Conservation (phyloP, 768 basidiomycete species). For the Tremella mesenterica region DNA sequence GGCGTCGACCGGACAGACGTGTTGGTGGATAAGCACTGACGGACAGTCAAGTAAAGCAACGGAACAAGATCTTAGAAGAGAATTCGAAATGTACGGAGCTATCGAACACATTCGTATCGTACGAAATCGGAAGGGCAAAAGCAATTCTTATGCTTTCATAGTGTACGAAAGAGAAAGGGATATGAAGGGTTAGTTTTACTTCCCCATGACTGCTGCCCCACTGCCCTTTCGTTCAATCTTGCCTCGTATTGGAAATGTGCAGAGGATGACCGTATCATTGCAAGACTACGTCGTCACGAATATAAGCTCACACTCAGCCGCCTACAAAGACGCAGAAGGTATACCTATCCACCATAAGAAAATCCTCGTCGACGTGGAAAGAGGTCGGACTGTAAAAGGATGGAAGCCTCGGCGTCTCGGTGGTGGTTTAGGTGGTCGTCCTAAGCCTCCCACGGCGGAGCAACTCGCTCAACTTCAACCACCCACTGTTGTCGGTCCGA, state of each 20-base stretch:
- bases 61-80: constrained; percentile 82
- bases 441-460: constrained; percentile 58
- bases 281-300: too few relatives aligned
- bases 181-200: constrained; percentile 73
- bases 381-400: constrained; percentile 92
- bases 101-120: constrained; percentile 93
- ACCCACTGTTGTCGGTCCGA: constrained; percentile 47
- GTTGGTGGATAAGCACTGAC: too few relatives aligned
- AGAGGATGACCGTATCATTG: neutral
- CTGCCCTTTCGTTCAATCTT: neutral
- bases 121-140: constrained; percentile 75
- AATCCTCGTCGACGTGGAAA: constrained; percentile 95
- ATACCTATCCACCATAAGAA: constrained; percentile 91
- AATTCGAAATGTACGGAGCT: constrained; percentile 90
- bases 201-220: neutral
- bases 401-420: constrained; percentile 96
- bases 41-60: constrained; percentile 79
- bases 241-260: neutral
- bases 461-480: constrained; percentile 46
- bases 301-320: too few relatives aligned
- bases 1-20: neutral
- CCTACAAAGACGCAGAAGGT: constrained; percentile 97
- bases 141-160: constrained; percentile 89
- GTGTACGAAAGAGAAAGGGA: constrained; percentile 97
- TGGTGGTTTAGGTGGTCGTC: constrained; percentile 97